phyloP scores from a whole-genome alignment of 352 stramenopile genomes.

The Albugo laibachii region DNA sequence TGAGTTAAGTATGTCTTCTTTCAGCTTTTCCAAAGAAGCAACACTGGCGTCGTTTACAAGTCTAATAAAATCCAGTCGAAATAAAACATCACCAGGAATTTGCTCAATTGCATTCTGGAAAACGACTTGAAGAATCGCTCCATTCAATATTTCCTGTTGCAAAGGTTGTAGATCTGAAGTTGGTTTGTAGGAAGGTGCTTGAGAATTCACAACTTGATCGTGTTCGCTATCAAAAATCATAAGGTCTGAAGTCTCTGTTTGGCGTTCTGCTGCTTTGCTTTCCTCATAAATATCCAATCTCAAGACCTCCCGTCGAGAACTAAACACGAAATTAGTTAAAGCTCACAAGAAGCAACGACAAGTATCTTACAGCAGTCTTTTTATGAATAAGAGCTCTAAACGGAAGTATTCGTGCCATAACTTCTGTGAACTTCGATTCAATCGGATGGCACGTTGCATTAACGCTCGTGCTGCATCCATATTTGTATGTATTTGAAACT shows the following conservation, averaged over 20 bases:
- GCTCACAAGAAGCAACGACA: not conserved
- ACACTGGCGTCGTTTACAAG: slow-evolving; percentile 47
- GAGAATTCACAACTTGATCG: slow-evolving; percentile 16
- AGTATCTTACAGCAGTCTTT: slow-evolving; percentile 42
- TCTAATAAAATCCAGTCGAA: slow-evolving; percentile 60
- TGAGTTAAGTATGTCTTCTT: slow-evolving; percentile 50
- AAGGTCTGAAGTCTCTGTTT: slow-evolving; percentile 9
- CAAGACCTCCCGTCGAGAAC: slow-evolving; percentile 55
- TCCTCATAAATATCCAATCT: slow-evolving; percentile 21
- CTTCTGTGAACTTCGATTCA: slow-evolving; percentile 60
- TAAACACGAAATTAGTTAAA: slow-evolving; percentile 3
- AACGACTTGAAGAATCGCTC: slow-evolving; percentile 66
- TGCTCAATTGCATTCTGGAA: slow-evolving; percentile 47
- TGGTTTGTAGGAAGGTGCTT: slow-evolving; percentile 2
- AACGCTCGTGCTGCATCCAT: slow-evolving; percentile 75
- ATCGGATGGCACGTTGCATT: slow-evolving; percentile 84
- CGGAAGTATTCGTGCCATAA: slow-evolving; percentile 85
- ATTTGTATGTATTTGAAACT: slow-evolving; percentile 75
- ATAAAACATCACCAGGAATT: slow-evolving; percentile 36
- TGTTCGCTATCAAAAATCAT: slow-evolving; percentile 16
- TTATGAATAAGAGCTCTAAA: slow-evolving; percentile 79
- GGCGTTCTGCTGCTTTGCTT: slow-evolving; percentile 8
- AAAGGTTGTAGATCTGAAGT: slow-evolving; percentile 30
- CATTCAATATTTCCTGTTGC: slow-evolving; percentile 52
- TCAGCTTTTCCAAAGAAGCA: slow-evolving; percentile 28